Conservation (phyloP, 163 green algal species). For the Smithsoniella earleae region DNA sequence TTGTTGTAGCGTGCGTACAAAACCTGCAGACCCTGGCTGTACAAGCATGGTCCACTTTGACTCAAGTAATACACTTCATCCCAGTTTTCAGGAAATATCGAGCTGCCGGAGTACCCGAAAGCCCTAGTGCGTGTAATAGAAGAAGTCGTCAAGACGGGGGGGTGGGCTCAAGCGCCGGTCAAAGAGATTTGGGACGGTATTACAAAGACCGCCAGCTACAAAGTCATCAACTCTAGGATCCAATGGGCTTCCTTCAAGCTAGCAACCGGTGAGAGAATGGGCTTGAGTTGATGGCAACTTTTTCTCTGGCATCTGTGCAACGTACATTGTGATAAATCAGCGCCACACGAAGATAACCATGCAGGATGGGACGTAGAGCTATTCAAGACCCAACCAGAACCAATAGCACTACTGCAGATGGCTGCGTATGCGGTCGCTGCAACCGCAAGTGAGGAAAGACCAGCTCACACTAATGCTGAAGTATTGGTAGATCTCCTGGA, state of each 20-base stretch:
- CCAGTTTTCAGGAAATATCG: too few species aligned
- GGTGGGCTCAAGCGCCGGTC: background rate
- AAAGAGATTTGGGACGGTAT: background rate
- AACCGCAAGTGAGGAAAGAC: background rate
- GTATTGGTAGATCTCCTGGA: slow-evolving; percentile 11
- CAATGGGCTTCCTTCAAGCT: slow-evolving; percentile 25
- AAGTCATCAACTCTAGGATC: background rate
- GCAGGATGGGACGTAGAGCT: background rate
- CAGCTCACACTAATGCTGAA: background rate
- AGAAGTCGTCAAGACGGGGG: background rate
- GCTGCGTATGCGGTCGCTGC: background rate
- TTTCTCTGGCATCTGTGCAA: background rate
- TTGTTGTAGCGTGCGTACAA: too few species aligned
- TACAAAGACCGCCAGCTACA: background rate
- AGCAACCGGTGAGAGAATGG: background rate
- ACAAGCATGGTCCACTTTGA: too few species aligned
- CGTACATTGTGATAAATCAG: background rate
- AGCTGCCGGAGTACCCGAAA: background rate
- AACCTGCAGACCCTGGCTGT: too few species aligned
- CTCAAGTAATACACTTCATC: too few species aligned
- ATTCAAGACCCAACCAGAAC: background rate
- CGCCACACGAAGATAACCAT: background rate
- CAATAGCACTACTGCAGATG: background rate
- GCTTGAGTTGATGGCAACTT: background rate
- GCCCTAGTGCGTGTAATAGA: background rate